These are phyloP conservation scores for Breviolum minutum DNA, from an alignment of 73 alveolate genomes.

Conservation along the genomic window DNA sequence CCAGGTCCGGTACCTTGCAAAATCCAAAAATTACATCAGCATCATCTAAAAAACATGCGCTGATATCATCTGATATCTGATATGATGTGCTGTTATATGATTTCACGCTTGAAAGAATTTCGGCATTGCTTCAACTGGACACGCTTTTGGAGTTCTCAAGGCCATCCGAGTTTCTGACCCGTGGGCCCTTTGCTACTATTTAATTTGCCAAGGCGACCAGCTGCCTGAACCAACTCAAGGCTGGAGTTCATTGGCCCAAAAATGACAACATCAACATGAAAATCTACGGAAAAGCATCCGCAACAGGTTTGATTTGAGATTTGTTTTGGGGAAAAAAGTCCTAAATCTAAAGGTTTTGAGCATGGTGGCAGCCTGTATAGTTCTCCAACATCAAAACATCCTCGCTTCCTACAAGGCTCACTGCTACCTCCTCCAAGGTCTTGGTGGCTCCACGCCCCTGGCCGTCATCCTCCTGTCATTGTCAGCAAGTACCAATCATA, in stretches of 20 bases:
- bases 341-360: too few species aligned
- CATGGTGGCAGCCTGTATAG: too few species aligned
- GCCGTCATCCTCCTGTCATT: conserved; percentile 14
- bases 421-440: conserved; percentile 47
- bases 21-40: not conserved
- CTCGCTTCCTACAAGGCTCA: not conserved
- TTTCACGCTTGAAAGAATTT: too few species aligned
- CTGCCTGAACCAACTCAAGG: not conserved
- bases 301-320: too few species aligned
- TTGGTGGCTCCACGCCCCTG: conserved; percentile 75
- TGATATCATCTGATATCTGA: not conserved
- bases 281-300: too few species aligned
- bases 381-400: not conserved
- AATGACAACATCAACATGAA: too few species aligned
- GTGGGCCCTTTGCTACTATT: conserved; percentile 25
- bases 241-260: not conserved
- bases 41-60: too few species aligned
- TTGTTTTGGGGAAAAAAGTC: too few species aligned
- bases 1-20: not conserved
- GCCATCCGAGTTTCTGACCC: not conserved
- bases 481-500: not conserved
- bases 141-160: not conserved
- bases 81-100: not conserved
- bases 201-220: conserved; percentile 4
- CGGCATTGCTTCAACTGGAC: not conserved